Conservation (phyloP, 2,329 filamentous ascomycete genomes). For the Ophiostoma himal-ulmi region DNA sequence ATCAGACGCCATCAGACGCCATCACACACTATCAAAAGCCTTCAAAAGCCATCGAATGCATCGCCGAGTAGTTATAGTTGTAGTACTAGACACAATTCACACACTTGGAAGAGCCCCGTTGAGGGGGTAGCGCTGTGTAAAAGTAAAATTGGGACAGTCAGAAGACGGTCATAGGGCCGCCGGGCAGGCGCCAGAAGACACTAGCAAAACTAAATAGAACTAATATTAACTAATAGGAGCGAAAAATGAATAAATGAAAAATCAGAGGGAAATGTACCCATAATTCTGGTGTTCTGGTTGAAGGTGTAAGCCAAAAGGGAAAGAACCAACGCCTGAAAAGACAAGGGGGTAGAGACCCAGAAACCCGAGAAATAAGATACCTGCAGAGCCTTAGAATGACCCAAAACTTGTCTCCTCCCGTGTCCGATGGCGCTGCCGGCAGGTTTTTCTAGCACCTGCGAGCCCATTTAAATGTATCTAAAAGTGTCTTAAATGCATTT, state of each 20-base stretch:
- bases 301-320: conserved; percentile 9
- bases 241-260: not conserved
- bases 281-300: not conserved
- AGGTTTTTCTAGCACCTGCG: not conserved
- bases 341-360: not conserved
- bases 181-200: conserved; percentile 6
- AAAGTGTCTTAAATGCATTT: not conserved
- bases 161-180: conserved; percentile 3
- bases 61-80: not conserved
- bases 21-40: not conserved
- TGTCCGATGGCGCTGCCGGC: conserved; percentile 11
- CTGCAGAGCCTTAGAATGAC: not conserved
- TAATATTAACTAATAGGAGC: not conserved
- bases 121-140: not conserved
- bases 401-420: not conserved
- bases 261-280: not conserved
- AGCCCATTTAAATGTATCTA: too few relatives aligned
- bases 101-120: not conserved
- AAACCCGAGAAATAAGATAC: not conserved
- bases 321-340: not conserved
- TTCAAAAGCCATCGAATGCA: not conserved
- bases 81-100: too few relatives aligned
- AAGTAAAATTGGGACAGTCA: conserved; percentile 6
- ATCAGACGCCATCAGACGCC: not conserved
- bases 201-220: conserved; percentile 12